Conservation (phyloP, 805 yeast genomes). For the Pichia deserticola region DNA sequence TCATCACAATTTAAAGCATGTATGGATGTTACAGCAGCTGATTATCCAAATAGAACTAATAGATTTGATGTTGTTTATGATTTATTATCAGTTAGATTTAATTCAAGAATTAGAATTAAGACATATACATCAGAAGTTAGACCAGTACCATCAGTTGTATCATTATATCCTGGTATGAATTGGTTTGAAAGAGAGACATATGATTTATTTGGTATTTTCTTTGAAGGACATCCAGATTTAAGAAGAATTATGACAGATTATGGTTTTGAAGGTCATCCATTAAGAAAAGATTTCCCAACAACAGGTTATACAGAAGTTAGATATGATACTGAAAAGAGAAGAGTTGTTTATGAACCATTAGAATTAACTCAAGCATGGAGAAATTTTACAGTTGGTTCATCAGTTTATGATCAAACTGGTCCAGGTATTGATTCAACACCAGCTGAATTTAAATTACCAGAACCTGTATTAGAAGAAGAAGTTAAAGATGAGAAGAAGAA, state of each 20-base stretch:
- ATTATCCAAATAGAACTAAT: conserved; percentile 75
- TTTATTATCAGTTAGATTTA: conserved; percentile 70
- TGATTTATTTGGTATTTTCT: conserved; percentile 81
- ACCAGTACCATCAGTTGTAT: conserved; percentile 74
- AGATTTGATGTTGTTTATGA: conserved; percentile 86
- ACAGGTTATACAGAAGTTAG: conserved; percentile 88
- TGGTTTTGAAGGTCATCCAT: conserved; percentile 88
- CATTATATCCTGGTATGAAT: conserved; percentile 70
- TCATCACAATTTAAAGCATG: conserved; percentile 73
- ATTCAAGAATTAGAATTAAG: conserved; percentile 81
- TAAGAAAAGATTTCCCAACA: conserved; percentile 88
- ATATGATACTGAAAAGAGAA: conserved; percentile 85
- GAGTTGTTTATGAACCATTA: conserved; percentile 83
- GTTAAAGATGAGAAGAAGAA: conserved; percentile 18
- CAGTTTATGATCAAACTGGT: conserved; percentile 90
- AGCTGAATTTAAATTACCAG: conserved; percentile 71
- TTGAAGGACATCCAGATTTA: conserved; percentile 83
- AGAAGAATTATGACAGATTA: conserved; percentile 88
- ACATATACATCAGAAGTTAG: conserved; percentile 80
- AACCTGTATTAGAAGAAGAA: conserved; percentile 62
- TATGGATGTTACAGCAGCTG: conserved; percentile 80
- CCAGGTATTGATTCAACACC: conserved; percentile 80
- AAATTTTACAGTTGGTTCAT: conserved; percentile 80
- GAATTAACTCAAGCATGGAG: conserved; percentile 91
- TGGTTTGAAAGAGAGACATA: conserved; percentile 90